Evolutionary conservation across 169 alveolate species (phyloP).

Genomic region (Babesia sp.): DNA sequence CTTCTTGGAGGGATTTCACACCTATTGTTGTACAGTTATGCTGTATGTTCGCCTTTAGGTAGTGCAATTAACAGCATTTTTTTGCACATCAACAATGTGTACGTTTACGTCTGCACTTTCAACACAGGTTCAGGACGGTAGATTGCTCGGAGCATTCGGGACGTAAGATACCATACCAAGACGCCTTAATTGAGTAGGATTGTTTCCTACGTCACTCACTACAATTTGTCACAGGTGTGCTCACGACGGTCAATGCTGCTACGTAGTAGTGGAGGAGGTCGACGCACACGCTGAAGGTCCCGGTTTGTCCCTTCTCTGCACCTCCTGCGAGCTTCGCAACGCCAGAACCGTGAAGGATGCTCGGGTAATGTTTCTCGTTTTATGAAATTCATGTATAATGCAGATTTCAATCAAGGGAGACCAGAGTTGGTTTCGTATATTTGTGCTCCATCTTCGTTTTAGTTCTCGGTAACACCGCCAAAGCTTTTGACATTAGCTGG

Average conservation of each 20-base stretch:
- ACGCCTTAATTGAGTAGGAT: slow-evolving; percentile 49
- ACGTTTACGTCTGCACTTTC: background rate
- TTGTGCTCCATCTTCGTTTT: background rate
- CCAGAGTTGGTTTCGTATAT: slow-evolving; percentile 6
- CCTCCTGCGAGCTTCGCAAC: slow-evolving; percentile 19
- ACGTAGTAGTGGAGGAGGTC: slow-evolving; percentile 48
- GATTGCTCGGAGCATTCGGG: slow-evolving; percentile 29
- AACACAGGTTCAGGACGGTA: slow-evolving; percentile 24
- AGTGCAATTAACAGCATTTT: slow-evolving; percentile 26
- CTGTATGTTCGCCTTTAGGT: background rate
- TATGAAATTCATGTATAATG: background rate
- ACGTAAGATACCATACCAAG: slow-evolving; percentile 29
- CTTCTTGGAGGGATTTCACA: background rate
- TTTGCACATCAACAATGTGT: slow-evolving; percentile 63
- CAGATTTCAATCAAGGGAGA: slow-evolving; percentile 57
- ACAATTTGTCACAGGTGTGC: slow-evolving; percentile 28
- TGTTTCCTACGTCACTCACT: too few species aligned
- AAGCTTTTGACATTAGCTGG: slow-evolving; percentile 9
- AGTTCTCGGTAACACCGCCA: slow-evolving; percentile 21
- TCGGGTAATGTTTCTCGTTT: slow-evolving; percentile 10
- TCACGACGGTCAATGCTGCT: slow-evolving; percentile 44
- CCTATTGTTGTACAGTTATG: background rate
- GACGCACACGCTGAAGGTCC: slow-evolving; percentile 41
- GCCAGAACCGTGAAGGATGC: slow-evolving; percentile 25
- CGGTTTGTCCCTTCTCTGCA: slow-evolving; percentile 56